phyloP scores from a whole-genome alignment of 371 early-diverging fungal genomes.

The Batkoa obscura region DNA sequence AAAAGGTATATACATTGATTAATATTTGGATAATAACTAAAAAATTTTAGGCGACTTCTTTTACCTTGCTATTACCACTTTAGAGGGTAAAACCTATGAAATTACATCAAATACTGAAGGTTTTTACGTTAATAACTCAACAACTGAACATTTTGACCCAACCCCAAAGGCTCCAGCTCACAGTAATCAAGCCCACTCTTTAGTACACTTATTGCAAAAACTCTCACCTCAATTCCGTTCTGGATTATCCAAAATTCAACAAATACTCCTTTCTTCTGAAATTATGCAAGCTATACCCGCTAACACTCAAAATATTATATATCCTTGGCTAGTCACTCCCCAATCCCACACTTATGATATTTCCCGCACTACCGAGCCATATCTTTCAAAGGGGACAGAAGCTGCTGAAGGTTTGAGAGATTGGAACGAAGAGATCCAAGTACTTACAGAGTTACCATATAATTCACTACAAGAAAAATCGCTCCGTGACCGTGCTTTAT shows the following conservation, averaged over 20 bases:
- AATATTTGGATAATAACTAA: not conserved
- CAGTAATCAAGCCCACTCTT: conserved; percentile 34
- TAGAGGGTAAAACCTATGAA: conserved; percentile 61
- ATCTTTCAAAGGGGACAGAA: conserved; percentile 41
- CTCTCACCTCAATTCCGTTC: conserved; percentile 48
- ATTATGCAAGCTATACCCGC: conserved; percentile 61
- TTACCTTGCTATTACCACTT: conserved; percentile 59
- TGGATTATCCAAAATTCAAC: conserved; percentile 43
- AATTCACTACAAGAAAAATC: conserved; percentile 64
- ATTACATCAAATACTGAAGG: conserved; percentile 72
- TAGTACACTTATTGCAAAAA: conserved; percentile 42
- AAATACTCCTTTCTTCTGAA: conserved; percentile 42
- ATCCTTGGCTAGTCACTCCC: conserved; percentile 64
- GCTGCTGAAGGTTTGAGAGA: conserved; percentile 62
- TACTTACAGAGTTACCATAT: conserved; percentile 66
- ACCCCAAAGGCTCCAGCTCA: conserved; percentile 21
- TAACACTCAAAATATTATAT: conserved; percentile 16
- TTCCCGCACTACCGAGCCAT: conserved; percentile 41
- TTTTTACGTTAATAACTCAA: conserved; percentile 71
- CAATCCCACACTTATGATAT: conserved; percentile 34
- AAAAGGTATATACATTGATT: conserved; percentile 21
- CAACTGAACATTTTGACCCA: conserved; percentile 53
- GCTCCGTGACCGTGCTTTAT: conserved; percentile 59
- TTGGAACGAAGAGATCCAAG: conserved; percentile 92
- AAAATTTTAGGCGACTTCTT: conserved; percentile 41